A percentile compares a stretch with the other conserved stretches of the same genome.
Evolutionary conservation across 2,329 filamentous ascomycete species (phyloP).

Genomic region (Cytospora leucostoma): DNA sequence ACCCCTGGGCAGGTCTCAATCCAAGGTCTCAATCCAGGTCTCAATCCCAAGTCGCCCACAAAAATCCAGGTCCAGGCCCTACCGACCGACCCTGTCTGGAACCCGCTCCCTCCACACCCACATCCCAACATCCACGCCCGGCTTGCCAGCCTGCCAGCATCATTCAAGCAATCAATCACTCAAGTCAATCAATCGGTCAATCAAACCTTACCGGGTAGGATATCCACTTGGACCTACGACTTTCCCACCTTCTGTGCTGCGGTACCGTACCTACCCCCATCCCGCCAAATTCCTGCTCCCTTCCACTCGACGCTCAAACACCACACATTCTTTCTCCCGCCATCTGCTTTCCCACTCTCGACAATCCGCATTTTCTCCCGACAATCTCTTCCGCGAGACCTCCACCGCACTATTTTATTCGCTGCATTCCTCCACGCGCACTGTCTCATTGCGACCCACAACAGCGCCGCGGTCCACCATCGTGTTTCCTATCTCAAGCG

Average conservation of each 20-base stretch:
- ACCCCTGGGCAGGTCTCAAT: not conserved
- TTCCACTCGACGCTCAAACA: slow-evolving; percentile 20
- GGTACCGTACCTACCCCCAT: slow-evolving; percentile 16
- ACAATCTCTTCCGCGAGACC: slow-evolving; percentile 9
- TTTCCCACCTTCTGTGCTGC: slow-evolving; percentile 3
- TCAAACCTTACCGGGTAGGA: not conserved
- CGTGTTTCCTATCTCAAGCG: slow-evolving; percentile 21
- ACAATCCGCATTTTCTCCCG: slow-evolving; percentile 16
- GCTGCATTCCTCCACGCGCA: slow-evolving; percentile 9
- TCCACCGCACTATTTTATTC: slow-evolving; percentile 1
- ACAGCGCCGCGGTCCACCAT: slow-evolving; percentile 9
- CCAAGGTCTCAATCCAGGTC: not conserved
- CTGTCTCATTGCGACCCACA: slow-evolving; percentile 20
- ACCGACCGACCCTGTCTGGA: slow-evolving; percentile 3
- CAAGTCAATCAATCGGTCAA: not conserved
- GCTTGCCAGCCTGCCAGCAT: not conserved
- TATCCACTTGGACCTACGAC: not conserved
- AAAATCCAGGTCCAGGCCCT: not conserved
- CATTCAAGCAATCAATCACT: not conserved
- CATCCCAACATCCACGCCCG: not conserved
- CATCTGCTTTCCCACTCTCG: slow-evolving; percentile 11
- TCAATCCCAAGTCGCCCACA: not conserved
- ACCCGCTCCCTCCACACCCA: slow-evolving; percentile 17
- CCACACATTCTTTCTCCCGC: slow-evolving; percentile 21
- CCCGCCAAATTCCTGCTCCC: slow-evolving; percentile 26